phyloP scores from a whole-genome alignment of 495 filamentous ascomycete species.

The Hypoxylon rickii region DNA sequence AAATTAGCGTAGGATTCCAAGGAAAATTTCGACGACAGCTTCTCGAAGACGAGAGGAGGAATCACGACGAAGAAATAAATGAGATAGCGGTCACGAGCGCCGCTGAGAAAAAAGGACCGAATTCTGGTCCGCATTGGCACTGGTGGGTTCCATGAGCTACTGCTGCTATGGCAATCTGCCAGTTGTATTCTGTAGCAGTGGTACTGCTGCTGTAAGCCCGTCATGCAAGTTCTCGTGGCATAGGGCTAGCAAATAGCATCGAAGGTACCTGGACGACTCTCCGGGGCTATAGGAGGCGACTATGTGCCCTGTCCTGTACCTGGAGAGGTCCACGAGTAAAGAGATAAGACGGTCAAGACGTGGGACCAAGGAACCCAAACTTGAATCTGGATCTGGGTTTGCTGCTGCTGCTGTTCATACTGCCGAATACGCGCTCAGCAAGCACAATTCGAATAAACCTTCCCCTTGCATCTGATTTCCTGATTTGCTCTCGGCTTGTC shows the following conservation, averaged over 20 bases:
- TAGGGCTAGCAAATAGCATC: neutral
- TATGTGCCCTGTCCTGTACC: too few relatives aligned
- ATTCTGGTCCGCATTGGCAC: constrained; percentile 28
- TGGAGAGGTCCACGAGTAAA: too few relatives aligned
- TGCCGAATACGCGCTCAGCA: too few relatives aligned
- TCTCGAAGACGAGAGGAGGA: constrained; percentile 3
- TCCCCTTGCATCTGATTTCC: too few relatives aligned
- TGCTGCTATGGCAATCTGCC: neutral
- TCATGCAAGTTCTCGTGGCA: neutral
- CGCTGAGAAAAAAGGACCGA: constrained; percentile 34
- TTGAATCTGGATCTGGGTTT: too few relatives aligned
- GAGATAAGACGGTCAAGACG: too few relatives aligned
- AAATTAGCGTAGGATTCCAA: constrained; percentile 19
- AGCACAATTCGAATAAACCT: too few relatives aligned
- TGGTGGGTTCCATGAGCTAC: neutral
- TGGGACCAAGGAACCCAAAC: too few relatives aligned
- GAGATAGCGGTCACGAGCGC: constrained; percentile 27
- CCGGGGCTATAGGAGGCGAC: too few relatives aligned
- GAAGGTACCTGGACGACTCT: too few relatives aligned
- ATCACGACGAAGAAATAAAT: neutral
- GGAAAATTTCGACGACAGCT: constrained; percentile 9
- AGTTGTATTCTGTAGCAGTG: neutral
- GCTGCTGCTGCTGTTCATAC: too few relatives aligned
- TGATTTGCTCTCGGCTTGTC: too few relatives aligned
- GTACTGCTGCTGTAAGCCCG: neutral